Percentiles rank a stretch among this genome's conserved stretches.
phyloP scores from a whole-genome alignment of 257 asterid species.

The Jacaranda copaia region DNA sequence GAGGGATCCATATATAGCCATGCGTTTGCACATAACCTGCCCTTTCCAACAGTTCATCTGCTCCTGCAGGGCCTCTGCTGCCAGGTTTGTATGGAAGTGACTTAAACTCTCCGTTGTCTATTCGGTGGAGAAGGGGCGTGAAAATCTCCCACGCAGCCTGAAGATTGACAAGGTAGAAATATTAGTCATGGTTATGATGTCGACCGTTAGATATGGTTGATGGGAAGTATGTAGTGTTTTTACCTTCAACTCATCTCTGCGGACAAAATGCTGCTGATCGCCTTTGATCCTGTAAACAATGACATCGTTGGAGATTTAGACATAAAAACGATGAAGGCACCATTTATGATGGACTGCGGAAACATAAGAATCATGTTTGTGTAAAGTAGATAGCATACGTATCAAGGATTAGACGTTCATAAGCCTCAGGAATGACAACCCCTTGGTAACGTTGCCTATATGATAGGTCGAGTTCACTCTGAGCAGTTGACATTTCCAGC shows the following conservation, averaged over 20 bases:
- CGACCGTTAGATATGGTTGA: neutral
- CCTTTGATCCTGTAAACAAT: conserved; percentile 76
- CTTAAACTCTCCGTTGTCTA: conserved; percentile 83
- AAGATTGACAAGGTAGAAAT: neutral
- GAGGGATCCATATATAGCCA: conserved; percentile 94
- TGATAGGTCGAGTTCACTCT: conserved; percentile 94
- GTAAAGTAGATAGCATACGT: conserved; percentile 59
- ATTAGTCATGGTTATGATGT: neutral
- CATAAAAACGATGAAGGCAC: no score
- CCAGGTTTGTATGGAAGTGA: conserved; percentile 76
- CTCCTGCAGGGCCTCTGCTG: conserved; percentile 93
- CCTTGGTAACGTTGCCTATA: conserved; percentile 86
- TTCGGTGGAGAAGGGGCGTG: conserved; percentile 90
- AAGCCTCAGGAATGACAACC: conserved; percentile 92
- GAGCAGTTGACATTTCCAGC: conserved; percentile 87
- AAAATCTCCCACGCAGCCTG: conserved; percentile 99
- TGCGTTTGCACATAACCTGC: conserved; percentile 94
- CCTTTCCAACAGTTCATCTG: conserved; percentile 68
- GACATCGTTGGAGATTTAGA: neutral
- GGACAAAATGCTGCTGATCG: conserved; percentile 99
- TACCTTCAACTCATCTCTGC: conserved; percentile 98
- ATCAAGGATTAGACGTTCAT: conserved; percentile 97
- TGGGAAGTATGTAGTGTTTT: conserved; percentile 3
- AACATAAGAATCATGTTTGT: neutral
- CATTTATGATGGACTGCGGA: neutral